Evolutionary conservation across 345 rosid genomes (phyloP).

Genomic region (Salix exigua): DNA sequence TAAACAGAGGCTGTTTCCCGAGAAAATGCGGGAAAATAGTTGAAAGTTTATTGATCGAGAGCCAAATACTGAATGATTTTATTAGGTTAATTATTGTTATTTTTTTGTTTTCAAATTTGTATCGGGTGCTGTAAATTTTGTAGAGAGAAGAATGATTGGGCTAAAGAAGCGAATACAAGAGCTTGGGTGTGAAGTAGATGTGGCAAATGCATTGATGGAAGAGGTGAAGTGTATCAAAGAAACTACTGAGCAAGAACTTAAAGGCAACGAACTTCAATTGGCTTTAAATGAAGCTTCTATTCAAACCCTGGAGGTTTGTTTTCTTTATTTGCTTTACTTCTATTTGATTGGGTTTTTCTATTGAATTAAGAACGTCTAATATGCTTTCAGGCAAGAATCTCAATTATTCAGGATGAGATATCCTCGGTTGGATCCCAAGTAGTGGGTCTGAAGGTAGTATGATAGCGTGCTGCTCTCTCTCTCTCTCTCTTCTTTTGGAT

Average conservation of each 20-base stretch:
- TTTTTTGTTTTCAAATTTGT: background rate
- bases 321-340: conserved; percentile 3
- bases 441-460: too few species aligned
- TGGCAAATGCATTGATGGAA: conserved; percentile 43
- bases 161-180: conserved; percentile 48
- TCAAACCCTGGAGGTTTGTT: conserved; percentile 57
- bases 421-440: too few species aligned
- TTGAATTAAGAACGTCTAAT: background rate
- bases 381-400: conserved; percentile 43
- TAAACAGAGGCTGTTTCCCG: background rate
- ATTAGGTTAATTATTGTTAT: too few species aligned
- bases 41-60: background rate
- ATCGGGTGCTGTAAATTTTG: background rate
- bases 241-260: conserved; percentile 59
- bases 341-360: background rate
- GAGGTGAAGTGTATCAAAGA: conserved; percentile 48
- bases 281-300: conserved; percentile 47
- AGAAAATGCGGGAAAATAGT: conserved; percentile 13
- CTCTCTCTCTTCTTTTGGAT: too few species aligned
- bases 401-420: too few species aligned
- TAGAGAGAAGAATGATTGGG: conserved; percentile 60
- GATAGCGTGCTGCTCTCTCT: too few species aligned
- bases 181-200: conserved; percentile 45
- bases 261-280: conserved; percentile 63
- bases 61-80: background rate